phyloP scores from a whole-genome alignment of 1,139 yeast species.

The Pichia sp. region DNA sequence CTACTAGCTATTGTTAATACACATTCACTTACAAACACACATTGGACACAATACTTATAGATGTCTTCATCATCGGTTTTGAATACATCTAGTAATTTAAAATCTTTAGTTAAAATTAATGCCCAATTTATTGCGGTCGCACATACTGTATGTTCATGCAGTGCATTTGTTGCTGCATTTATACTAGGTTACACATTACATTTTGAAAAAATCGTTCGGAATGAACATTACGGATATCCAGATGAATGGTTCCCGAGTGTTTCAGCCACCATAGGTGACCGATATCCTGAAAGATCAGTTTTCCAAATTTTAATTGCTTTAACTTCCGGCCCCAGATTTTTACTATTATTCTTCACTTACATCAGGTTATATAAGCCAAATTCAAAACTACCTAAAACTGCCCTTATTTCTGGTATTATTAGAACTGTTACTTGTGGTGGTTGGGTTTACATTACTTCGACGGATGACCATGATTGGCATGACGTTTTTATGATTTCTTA shows the following conservation, averaged over 20 bases:
- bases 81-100: neutral
- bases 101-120: constrained; percentile 34
- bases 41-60: neutral
- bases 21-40: neutral
- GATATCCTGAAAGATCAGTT: constrained; percentile 90
- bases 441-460: constrained; percentile 94
- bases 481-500: constrained; percentile 92
- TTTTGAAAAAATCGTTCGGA: constrained; percentile 78
- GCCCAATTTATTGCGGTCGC: constrained; percentile 62
- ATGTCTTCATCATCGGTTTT: neutral
- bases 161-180: constrained; percentile 72
- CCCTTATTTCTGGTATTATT: constrained; percentile 53
- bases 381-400: constrained; percentile 38
- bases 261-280: constrained; percentile 92
- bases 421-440: constrained; percentile 97
- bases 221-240: constrained; percentile 84
- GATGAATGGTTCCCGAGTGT: constrained; percentile 99
- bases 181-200: constrained; percentile 68
- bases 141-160: constrained; percentile 62
- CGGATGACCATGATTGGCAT: constrained; percentile 95
- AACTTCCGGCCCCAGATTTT: constrained; percentile 82
- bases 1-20: too few relatives aligned
- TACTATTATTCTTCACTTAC: constrained; percentile 59
- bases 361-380: constrained; percentile 36
- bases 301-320: constrained; percentile 80